Base-by-base conservation (phyloP, 148 eudicot species). In the Oxyria digyna region DNA sequence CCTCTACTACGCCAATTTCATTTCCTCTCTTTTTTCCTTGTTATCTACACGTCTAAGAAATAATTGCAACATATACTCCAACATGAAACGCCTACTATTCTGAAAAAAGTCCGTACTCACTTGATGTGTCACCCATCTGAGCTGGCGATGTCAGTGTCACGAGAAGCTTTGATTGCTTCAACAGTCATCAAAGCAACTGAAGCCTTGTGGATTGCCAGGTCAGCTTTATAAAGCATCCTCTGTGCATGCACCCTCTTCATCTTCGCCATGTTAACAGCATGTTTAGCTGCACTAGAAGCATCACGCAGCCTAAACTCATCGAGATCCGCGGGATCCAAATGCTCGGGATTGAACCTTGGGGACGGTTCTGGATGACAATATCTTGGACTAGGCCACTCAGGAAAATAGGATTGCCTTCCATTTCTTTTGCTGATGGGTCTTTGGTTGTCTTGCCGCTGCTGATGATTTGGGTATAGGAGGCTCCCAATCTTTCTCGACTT, bases 161-260 rank as follows among this genome's bases (percentile, higher is more conserved):
- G 13, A 69, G 91, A 66, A 79, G 82, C 89, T 79, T 88, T 87
- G 43, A 85, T 77, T 65, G 99, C 93, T 38, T 94, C 97, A 12
- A 96, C 97, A 40, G 86, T 85, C 87, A 84, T 88, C 26, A 94
- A 76, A 73, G 97, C 86, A 73, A 80, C 81, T 71, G 81, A 89
- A 42, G 99, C 99, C 84, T 85, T 88, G 78, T 87, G 93, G 76
- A 81, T 86, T n/a, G 93, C 96, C 31, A 88, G 67, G 72, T 94
- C 99, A 23, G 96, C 97, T 76, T 79, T 83, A 68, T 81, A 83
- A 54, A 88, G 79, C 85, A 90, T 72, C 71, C 85, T 90, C 76
- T 85, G 87, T 26, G 96, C 99, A 59, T 81, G 85, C 45, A 91
- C 91, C 75, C 91, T 82, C 82, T 88, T 94, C 72, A 88, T 74